Base-by-base conservation (phyloP, 345 rosid genomes). In the Carallia brachiata region DNA sequence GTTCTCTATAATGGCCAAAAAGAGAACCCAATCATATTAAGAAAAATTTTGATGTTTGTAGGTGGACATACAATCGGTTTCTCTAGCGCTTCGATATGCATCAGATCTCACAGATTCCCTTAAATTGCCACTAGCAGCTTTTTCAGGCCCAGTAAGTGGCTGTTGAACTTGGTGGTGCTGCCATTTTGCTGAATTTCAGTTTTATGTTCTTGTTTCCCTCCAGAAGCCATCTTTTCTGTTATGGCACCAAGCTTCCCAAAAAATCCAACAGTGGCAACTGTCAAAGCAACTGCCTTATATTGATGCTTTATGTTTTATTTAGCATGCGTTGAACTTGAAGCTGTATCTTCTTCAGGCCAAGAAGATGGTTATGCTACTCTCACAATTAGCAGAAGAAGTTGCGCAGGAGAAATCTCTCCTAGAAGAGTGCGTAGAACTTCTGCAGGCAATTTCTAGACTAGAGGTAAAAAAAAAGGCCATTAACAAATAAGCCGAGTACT, bases 341-440 rank as follows among this genome's bases (percentile, higher is more conserved):
- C 48, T 23, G 27, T 28, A 40, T 23, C 52, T 13, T 70, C 19
- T 23, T 47, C 84, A 89, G 92, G 83, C 65, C 32, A 86, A 84
- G 73, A 70, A 75, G 68, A 66, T 67, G 12, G 80, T 69, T 62
- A 59, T 74, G 16, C 69, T 85, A 37, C 71, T 85, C 30, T 85
- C 91, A 34, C 77, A 89, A 71, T 78, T 93, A 68, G 89, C 92
- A 1, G 73, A 74, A 63, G 90, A 88, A 61, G 82, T 72, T 36
- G 73, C 83, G 57, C 88, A 87, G 54, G 98, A 90, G 79, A 93
- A 84, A 70, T 58, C 88, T 71, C 68, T 88, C n/a, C 15, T 90
- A 59, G 86, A 85, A 78, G 86, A 89, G 71, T 83, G 87, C 81
- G 74, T 77, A 40, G 93, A 90, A 73, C 86, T 79, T 75, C 62